These are phyloP conservation scores for Oryza coarctata DNA, from an alignment of 176 grass and related monocot species.

Conservation along the genomic window DNA sequence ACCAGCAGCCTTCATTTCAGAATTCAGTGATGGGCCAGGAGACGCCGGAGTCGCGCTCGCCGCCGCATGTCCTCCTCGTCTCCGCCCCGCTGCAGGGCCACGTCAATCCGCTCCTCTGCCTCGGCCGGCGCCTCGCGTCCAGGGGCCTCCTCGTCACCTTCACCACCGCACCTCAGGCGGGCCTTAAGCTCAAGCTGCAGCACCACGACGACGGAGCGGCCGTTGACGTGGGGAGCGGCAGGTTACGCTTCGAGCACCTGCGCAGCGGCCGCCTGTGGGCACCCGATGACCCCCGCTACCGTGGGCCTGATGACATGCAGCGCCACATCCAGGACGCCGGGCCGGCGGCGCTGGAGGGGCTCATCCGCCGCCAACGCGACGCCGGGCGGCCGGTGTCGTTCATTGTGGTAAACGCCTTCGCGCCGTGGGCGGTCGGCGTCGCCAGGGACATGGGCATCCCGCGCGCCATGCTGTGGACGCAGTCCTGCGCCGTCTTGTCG, in stretches of 20 bases:
- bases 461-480: constrained; percentile 45
- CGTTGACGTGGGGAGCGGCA: not conserved
- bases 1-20: no score
- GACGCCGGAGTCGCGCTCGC: not conserved
- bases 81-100: constrained; percentile 54
- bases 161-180: constrained; percentile 41
- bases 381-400: constrained; percentile 30
- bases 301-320: constrained; percentile 21
- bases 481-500: constrained; percentile 45
- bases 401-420: constrained; percentile 55
- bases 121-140: constrained; percentile 45
- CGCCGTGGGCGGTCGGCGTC: constrained; percentile 50
- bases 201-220: not conserved
- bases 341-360: not conserved
- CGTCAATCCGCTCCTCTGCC: constrained; percentile 56
- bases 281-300: not conserved
- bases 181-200: not conserved
- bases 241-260: constrained; percentile 44
- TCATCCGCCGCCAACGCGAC: constrained; percentile 38
- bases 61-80: constrained; percentile 56
- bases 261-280: not conserved
- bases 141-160: constrained; percentile 61
- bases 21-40: no score
- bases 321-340: not conserved
- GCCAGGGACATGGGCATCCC: constrained; percentile 35